phyloP scores from a whole-genome alignment of 2,329 filamentous ascomycete genomes.

The Cytospora piceicola region DNA sequence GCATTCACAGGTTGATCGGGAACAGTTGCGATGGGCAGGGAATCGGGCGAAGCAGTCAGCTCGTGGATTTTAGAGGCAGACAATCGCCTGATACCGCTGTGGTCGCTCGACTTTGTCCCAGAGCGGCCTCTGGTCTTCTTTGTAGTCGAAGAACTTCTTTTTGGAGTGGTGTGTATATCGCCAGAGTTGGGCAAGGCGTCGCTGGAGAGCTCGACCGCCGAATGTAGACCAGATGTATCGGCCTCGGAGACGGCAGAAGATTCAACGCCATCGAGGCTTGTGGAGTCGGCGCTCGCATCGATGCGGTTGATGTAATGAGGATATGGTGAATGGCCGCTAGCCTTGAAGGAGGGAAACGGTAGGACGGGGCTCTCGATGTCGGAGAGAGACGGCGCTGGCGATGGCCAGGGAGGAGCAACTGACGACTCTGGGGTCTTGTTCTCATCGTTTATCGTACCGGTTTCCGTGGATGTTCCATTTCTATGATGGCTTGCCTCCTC shows the following conservation, averaged over 20 bases:
- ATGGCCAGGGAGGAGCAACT: constrained; percentile 9
- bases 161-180: constrained; percentile 12
- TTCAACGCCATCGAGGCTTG: constrained; percentile 17
- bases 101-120: constrained; percentile 39
- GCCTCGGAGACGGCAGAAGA: constrained; percentile 30
- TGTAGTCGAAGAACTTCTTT: constrained; percentile 17
- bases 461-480: background rate
- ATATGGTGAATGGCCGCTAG: background rate
- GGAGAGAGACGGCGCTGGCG: constrained; percentile 8
- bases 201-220: constrained; percentile 24
- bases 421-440: constrained; percentile 6
- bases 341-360: background rate
- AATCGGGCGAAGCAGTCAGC: constrained; percentile 60
- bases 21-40: constrained; percentile 57
- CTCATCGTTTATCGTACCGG: background rate
- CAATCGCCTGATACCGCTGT: constrained; percentile 55
- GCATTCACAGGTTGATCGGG: constrained; percentile 45
- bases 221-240: constrained; percentile 25
- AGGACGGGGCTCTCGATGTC: constrained; percentile 6
- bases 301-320: background rate
- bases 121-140: constrained; percentile 35
- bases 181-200: constrained; percentile 12
- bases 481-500: background rate
- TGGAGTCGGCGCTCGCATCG: background rate
- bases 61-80: constrained; percentile 63